Evolutionary conservation across 78 protist species (phyloP), one percentile per base, ranked within the genome.

Genomic region (Cavenderia fasciculata): DNA sequence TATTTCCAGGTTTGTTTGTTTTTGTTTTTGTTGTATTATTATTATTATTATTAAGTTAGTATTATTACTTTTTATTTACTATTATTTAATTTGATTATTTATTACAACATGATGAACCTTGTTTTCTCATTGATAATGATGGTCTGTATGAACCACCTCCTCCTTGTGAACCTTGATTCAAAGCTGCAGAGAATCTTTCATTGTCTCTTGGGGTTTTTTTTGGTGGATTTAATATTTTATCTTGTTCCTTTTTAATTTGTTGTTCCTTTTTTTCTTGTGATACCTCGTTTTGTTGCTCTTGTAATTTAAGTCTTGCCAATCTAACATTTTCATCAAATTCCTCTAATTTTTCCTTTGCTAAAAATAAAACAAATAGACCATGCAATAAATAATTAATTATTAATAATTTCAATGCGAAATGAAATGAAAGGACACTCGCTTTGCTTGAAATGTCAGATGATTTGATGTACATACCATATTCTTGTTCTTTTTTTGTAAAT

Each of bases 41-140:
- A n/a, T n/a, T n/a, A n/a, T n/a, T n/a, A n/a, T n/a, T n/a, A n/a
- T n/a, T n/a, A n/a, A n/a, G n/a, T n/a, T n/a, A n/a, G n/a, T n/a
- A n/a, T n/a, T n/a, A n/a, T n/a, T n/a, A n/a, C n/a, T n/a, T n/a
- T n/a, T n/a, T n/a, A n/a, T n/a, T n/a, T n/a, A n/a, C n/a, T n/a
- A n/a, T n/a, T n/a, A n/a, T n/a, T n/a, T n/a, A n/a, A n/a, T n/a
- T n/a, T n/a, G n/a, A n/a, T n/a, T n/a, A n/a, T n/a, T n/a, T n/a
- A n/a, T n/a, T n/a, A n/a, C n/a, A n/a, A n/a, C n/a, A n/a, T n/a
- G n/a, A n/a, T n/a, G n/a, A n/a, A n/a, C n/a, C n/a, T n/a, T n/a
- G n/a, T n/a, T 71, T 51, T 34, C 78, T 71, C 78, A 71, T 71
- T 46, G 78, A 71, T 19, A 31, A 52, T 3, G 78, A 71, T 71